phyloP scores from a whole-genome alignment of 805 yeast genomes.

The Maudiozyma barnettii region DNA sequence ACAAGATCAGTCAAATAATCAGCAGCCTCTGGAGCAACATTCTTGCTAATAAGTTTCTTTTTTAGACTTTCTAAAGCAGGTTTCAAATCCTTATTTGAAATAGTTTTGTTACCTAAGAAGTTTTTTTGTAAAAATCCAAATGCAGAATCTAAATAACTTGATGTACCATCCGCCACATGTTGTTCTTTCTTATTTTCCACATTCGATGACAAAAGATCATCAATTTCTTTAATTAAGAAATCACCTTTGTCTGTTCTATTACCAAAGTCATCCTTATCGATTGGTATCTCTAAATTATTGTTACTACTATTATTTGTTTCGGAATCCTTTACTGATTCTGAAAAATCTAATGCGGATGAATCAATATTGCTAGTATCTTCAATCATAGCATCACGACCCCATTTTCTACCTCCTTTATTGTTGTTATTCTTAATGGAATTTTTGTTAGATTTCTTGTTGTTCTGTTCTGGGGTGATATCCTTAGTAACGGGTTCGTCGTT shows the following conservation, averaged over 20 bases:
- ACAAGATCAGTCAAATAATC: conserved; percentile 60
- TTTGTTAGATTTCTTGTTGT: conserved; percentile 8
- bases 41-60: conserved; percentile 72
- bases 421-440: neutral
- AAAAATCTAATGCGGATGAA: conserved; percentile 44
- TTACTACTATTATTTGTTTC: conserved; percentile 6
- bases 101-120: conserved; percentile 59
- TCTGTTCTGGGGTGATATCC: neutral
- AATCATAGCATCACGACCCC: conserved; percentile 56
- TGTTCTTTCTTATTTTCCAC: conserved; percentile 24
- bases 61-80: conserved; percentile 57
- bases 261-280: conserved; percentile 33
- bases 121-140: conserved; percentile 49
- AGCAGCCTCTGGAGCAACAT: conserved; percentile 88
- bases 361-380: conserved; percentile 36
- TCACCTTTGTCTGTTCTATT: conserved; percentile 41
- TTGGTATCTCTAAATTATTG: conserved; percentile 9
- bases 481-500: no score
- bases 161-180: conserved; percentile 30
- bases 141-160: conserved; percentile 22
- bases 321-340: conserved; percentile 24
- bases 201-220: conserved; percentile 24
- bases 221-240: conserved; percentile 57
- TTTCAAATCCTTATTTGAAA: conserved; percentile 53
- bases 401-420: conserved; percentile 39